A percentile compares a stretch with the other conserved stretches of the same genome.
Evolutionary conservation across 2,329 filamentous ascomycete species (phyloP).

Genomic region (Penicillium sp.): DNA sequence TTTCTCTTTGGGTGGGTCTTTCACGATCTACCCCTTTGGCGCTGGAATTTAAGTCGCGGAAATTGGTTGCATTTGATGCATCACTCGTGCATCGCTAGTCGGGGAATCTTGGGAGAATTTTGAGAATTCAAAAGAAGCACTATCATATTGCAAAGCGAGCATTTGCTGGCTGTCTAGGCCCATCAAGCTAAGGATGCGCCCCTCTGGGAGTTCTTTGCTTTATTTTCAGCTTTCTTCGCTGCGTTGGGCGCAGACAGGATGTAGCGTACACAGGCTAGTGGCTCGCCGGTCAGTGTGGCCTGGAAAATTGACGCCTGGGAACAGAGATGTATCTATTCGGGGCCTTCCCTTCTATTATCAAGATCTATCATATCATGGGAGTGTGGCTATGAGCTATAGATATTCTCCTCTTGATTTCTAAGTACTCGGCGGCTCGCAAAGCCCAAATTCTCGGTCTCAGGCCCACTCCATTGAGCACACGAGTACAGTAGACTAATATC

Average conservation of each 20-base stretch:
- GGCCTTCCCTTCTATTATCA: neutral
- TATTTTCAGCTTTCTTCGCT: neutral
- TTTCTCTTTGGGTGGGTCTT: neutral
- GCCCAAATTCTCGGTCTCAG: neutral
- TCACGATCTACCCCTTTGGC: slow-evolving; percentile 3
- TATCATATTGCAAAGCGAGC: slow-evolving; percentile 7
- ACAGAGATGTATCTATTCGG: neutral
- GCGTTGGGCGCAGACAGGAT: neutral
- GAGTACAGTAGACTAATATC: neutral
- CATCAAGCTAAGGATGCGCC: neutral
- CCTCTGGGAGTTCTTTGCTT: neutral
- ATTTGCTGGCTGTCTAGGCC: neutral
- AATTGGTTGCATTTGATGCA: slow-evolving; percentile 1
- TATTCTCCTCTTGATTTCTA: neutral
- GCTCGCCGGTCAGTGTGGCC: neutral
- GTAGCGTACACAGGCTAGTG: slow-evolving; percentile 18
- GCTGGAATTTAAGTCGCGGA: slow-evolving; percentile 21
- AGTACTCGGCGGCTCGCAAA: neutral
- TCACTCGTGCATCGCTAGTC: slow-evolving; percentile 9
- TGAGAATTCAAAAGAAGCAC: slow-evolving; percentile 9
- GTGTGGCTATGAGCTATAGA: neutral
- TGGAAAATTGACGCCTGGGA: neutral
- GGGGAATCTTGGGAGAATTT: neutral
- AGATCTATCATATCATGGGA: neutral
- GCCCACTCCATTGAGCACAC: neutral